Base-by-base conservation (phyloP, 108 stramenopile species). In the Skeletonema tropicum region DNA sequence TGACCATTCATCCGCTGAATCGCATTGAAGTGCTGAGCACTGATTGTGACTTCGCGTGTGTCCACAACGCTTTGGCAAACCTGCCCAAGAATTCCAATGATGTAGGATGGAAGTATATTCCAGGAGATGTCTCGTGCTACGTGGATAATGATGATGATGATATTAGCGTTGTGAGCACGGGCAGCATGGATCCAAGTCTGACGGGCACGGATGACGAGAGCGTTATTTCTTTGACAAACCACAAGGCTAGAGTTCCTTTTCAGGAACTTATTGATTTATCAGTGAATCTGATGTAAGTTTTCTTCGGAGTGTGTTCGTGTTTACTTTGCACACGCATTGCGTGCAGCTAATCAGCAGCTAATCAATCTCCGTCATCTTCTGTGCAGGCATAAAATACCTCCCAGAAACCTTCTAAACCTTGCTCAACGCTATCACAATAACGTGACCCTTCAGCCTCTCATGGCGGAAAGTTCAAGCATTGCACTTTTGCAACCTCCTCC, bases 21-120 rank as follows among this genome's bases (percentile, higher is more conserved):
- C 91, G 97, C 19, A 69, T 81, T 59, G 84, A 90, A 42, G 85
- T 97, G 29, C 65, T 97, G 46, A 76, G 76, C 10, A 83, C 90
- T 15, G 93, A 92, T 68, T 92, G 95, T 71, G 97, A 97, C 55
- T 97, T 97, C 84, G 86, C 94, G 6, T 76, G 83, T 15, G 80
- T 97, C 48, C 97, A 97, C 67, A 88, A 89, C 58, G 79, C 83
- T 15, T 69, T 97, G 33, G 79, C 82, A n/a, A 73, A 70, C 31
- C 79, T 95, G 66, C 94, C 95, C 25, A 86, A 84, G 49, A 90
- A 96, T 76, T 89, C 89, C 19, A 85, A 88, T 59, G 82, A 65
- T 58, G 88, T 93, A 14, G 92, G 92, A 8, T 93, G 89, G 89
- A 92, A 88, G 69, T 80, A 85, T 15, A 46, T 64, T 14, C 80